Evolutionary conservation across 2,329 filamentous ascomycete genomes (phyloP), one percentile per base, ranked within the genome.

Genomic region (Daldinia sp.): DNA sequence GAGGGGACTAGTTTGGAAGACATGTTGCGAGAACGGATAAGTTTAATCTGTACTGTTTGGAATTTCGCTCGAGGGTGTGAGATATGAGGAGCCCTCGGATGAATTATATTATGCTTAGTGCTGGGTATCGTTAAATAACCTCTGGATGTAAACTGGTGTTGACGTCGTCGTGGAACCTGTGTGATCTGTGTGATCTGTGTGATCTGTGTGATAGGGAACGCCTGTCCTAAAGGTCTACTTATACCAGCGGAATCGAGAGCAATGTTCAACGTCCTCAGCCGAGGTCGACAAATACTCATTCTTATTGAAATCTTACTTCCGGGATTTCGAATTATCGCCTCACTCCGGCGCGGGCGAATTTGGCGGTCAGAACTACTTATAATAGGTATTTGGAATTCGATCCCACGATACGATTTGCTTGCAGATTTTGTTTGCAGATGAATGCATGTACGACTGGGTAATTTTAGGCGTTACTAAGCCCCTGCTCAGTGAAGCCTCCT

Each of bases 1-100:
- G 79, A 72, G 3, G 90, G 90, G 58, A 91, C 84, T 57, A 92
- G 84, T 72, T 87, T 85, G 6, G 82, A 80, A 57, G 86, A 85
- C 86, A 90, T 90, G 68, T 54, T 73, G 70, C 65, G 23, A 30
- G 58, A 37, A 15, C 66, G 68, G 49, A 9, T 43, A 13, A 52
- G 32, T 45, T 48, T 58, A 5, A 21, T 48, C 23, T 43, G 43
- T 55, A 15, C 48, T 35, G 29, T 21, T 53, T 17, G 9, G 6
- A 41, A 15, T 30, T 3, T 39, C 17, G 45, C 7, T 61, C 54
- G 6, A 55, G 61, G 8, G 32, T 45, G 39, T 21, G 39, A 35
- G 41, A 21, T 11, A 3, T 21, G 37, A 11, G 2, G 37, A 53
- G 56, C 27, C 7, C 4, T 53, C 21, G 30, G n/a, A 30, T 54